Base-by-base conservation (phyloP, 352 stramenopile genomes). In the Blastocystis sp. region DNA sequence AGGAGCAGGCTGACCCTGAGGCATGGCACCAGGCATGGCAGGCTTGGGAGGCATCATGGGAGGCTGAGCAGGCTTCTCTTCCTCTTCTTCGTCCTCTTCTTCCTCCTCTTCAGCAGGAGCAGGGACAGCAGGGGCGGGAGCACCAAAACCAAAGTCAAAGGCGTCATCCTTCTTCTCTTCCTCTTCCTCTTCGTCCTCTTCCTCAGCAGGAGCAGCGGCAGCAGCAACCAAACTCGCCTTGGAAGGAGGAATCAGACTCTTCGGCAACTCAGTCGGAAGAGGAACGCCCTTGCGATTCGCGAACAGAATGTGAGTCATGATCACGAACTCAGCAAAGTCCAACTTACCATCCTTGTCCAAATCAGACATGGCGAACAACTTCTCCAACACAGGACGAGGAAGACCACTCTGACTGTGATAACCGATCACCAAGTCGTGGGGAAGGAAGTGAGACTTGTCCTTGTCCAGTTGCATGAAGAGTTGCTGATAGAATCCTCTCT, bases 321-420 rank as follows among this genome's bases (percentile, higher is more conserved):
- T 74, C 41, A 74, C 64, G 41, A 74, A 74, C 23, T 74, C 64
- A 74, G 64, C 64, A 45, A 74, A 74, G 41, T 74, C 64, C 64
- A 74, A 74, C 14, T 74, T 23, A 10, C 64, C 64, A 74, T 74
- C 64, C n/a, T 76, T 40, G 48, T 76, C 66, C 66, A 76, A 76
- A 76, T 76, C 66, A 48, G 66, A 52, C 69, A 79, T 79, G 23
- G 48, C 21, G 10, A 62, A 79, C 2, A 79, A 43, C 14, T 62
- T 60, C 56, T 79, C 69, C 23, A 79, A 61, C 19, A 79, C 69
- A 34, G 56, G 40, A 34, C 60, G 56, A 23, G 69, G 69, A 64
- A 64, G 43, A 79, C 41, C 48, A 80, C 70, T 80, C 59, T 80
- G 70, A 80, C 38, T 62, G 60, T 80, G 70, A 80, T 80, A 80